Conservation (phyloP, 345 rosid genomes). For the Corchorus olitorius region DNA sequence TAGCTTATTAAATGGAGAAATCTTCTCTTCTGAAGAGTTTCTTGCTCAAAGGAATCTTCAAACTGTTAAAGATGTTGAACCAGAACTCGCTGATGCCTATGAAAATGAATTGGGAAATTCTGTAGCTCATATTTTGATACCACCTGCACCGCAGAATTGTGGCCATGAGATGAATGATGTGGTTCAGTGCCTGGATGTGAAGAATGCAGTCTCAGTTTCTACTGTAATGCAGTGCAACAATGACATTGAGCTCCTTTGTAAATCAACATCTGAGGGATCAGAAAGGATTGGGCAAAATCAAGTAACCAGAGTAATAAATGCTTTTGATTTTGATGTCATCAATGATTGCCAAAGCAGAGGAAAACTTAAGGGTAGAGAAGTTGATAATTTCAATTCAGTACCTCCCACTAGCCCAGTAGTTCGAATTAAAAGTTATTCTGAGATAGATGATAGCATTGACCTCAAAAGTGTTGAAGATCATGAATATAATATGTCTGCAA, state of each 20-base stretch:
- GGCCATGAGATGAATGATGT: constrained; percentile 24
- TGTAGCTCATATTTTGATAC: constrained; percentile 14
- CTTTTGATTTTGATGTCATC: constrained; percentile 21
- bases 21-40: constrained; percentile 29
- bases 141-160: constrained; percentile 30
- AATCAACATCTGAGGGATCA: constrained; percentile 27
- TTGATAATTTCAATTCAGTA: constrained; percentile 32
- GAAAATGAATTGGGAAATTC: constrained; percentile 21
- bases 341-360: constrained; percentile 25
- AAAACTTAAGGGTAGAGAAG: constrained; percentile 24
- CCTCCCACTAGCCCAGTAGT: constrained; percentile 24
- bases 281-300: constrained; percentile 27
- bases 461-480: constrained; percentile 21
- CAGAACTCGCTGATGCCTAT: constrained; percentile 16
- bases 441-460: constrained; percentile 27
- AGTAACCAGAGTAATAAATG: constrained; percentile 22
- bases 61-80: constrained; percentile 13
- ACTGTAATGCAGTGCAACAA: constrained; percentile 21
- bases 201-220: constrained; percentile 22
- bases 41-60: constrained; percentile 15
- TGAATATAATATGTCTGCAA: constrained; percentile 13
- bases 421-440: constrained; percentile 35
- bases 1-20: constrained; percentile 16
- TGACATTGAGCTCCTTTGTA: constrained; percentile 33
- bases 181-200: constrained; percentile 26